Evolutionary conservation across 2,329 filamentous ascomycete genomes (phyloP), one percentile per base, ranked within the genome.

Genomic region (Ascochyta koolunga): DNA sequence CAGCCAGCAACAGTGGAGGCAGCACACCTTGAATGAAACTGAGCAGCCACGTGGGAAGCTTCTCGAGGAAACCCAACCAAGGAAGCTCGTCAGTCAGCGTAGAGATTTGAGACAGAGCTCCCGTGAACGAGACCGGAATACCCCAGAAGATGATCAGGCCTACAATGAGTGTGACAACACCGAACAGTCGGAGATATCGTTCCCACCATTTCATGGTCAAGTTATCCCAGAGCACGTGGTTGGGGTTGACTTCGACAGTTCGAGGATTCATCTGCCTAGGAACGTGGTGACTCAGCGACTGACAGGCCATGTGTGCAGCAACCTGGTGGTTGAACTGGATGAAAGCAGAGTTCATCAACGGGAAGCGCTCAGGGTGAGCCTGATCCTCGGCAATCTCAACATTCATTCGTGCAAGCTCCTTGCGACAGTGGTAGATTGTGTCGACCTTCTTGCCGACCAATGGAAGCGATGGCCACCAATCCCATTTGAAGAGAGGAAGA

Each of bases 301-400:
- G 95, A 71, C 92, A 97, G 53, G 93, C 95, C 95, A 99, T 98
- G 68, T 99, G 95, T 0, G 95, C 95, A 5, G 93, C 93, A 1
- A 97, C 90, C 72, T 99, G 95, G 69, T 97, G 89, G 69, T 99
- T 96, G 82, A 99, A 99, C 71, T 99, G 95, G 57, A 99, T 92
- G 65, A 99, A 99, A 0, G 95, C 95, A 0, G 93, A 96, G 67
- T 90, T 96, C 92, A 97, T 96, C 40, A 93, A 78, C 0, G 93
- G 93, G 59, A 91, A 98, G 4, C 88, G 86, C 62, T 97, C 93
- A 0, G 90, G 89, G 42, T 95, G 82, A 47, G 88, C 83, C 71
- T 99, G 95, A 62, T 98, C 95, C 38, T 88, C 80, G 64, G 97
- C 93, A 48, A 99, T 97, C 71, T 98, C 93, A 46, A 93, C 70